phyloP scores from a whole-genome alignment of 2,329 filamentous ascomycete species.

The Fusarium stilboides region DNA sequence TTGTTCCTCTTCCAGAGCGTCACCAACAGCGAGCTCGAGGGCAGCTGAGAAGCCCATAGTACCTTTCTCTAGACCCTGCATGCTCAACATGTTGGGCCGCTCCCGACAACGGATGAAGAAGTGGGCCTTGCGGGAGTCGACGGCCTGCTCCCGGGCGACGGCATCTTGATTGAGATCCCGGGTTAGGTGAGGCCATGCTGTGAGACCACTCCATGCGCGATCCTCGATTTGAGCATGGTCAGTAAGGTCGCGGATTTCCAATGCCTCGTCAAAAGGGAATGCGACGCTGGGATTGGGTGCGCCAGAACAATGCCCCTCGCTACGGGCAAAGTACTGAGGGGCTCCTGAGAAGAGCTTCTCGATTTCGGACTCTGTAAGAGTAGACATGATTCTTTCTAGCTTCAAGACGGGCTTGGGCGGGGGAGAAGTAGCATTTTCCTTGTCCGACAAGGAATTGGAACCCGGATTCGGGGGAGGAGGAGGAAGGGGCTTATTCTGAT shows the following conservation, averaged over 20 bases:
- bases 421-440: constrained; percentile 43
- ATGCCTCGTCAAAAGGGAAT: constrained; percentile 76
- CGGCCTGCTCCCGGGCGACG: constrained; percentile 59
- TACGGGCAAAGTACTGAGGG: constrained; percentile 77
- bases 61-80: constrained; percentile 79
- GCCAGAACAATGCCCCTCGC: constrained; percentile 71
- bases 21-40: constrained; percentile 75
- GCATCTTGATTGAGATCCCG: constrained; percentile 64
- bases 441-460: constrained; percentile 51
- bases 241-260: constrained; percentile 73
- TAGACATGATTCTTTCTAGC: constrained; percentile 72
- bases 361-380: constrained; percentile 71
- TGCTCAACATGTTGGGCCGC: constrained; percentile 79
- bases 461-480: constrained; percentile 64
- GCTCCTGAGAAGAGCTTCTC: constrained; percentile 83
- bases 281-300: constrained; percentile 75
- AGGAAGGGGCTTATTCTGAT: constrained; percentile 71
- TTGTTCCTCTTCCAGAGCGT: constrained; percentile 75
- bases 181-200: constrained; percentile 75
- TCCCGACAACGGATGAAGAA: constrained; percentile 73
- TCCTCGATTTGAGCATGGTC: constrained; percentile 77
- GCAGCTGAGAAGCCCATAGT: constrained; percentile 79
- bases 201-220: constrained; percentile 74
- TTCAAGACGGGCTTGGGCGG: constrained; percentile 63
- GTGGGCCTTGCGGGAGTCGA: constrained; percentile 66